phyloP scores from a whole-genome alignment of 306 rosid genomes.

The Aeschynomene evenia region DNA sequence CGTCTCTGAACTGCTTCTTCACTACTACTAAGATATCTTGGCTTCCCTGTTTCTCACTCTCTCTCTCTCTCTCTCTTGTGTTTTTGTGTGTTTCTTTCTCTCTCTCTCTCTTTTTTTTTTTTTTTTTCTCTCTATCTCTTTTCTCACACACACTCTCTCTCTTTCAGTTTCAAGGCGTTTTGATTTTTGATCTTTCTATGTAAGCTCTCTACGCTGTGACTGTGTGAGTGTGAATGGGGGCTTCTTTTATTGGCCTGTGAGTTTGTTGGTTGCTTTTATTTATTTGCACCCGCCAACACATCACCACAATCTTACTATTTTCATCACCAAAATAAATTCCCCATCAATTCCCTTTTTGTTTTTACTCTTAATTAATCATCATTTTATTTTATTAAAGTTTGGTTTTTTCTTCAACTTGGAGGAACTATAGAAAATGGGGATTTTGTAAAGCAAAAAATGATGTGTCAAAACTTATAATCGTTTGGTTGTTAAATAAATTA shows the following conservation, averaged over 20 bases:
- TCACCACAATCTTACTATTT: background rate
- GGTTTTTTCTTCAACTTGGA: no score
- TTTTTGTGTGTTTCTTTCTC: background rate
- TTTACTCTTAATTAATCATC: background rate
- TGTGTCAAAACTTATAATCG: no score
- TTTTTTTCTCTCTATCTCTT: slow-evolving; percentile 33
- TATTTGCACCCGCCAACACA: slow-evolving; percentile 58
- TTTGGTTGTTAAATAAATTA: no score
- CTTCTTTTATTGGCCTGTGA: slow-evolving; percentile 39
- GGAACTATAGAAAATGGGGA: background rate
- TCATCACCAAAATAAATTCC: background rate
- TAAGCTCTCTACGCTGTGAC: slow-evolving; percentile 15
- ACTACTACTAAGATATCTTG: background rate
- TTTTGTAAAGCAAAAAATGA: background rate
- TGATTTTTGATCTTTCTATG: slow-evolving; percentile 39
- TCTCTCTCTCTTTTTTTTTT: slow-evolving; percentile 15
- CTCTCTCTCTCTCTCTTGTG: slow-evolving; percentile 21
- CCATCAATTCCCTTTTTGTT: background rate
- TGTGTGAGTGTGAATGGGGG: background rate
- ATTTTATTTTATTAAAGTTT: no score
- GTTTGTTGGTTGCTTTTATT: slow-evolving; percentile 43
- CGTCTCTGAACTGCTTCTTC: slow-evolving; percentile 24
- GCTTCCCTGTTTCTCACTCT: background rate
- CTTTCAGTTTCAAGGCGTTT: slow-evolving; percentile 52
- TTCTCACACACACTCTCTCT: slow-evolving; percentile 36